Evolutionary conservation across 176 grass and related monocot species (phyloP).

Genomic region (Eleusine indica): DNA sequence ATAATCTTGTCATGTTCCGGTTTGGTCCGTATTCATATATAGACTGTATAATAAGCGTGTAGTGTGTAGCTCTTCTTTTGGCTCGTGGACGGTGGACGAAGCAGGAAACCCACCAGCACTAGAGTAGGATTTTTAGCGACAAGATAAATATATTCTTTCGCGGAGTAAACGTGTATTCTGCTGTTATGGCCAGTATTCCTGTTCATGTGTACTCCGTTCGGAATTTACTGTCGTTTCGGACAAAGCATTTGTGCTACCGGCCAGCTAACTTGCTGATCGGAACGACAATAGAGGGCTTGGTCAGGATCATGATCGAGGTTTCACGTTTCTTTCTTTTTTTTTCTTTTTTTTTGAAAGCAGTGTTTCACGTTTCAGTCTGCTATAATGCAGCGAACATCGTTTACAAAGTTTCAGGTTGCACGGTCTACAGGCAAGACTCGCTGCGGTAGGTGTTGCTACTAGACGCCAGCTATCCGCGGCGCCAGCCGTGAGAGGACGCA

Average conservation of each 20-base stretch:
- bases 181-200: not conserved
- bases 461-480: too few relatives aligned
- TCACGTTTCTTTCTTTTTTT: not conserved
- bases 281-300: not conserved
- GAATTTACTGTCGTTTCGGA: too few relatives aligned
- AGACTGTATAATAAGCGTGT: slow-evolving; percentile 39
- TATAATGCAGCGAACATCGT: too few relatives aligned
- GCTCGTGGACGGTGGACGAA: not conserved
- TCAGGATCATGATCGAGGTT: not conserved
- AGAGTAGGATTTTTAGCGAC: not conserved
- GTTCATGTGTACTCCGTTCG: not conserved
- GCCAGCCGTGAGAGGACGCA: too few relatives aligned
- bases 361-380: not conserved
- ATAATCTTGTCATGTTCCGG: slow-evolving; percentile 14
- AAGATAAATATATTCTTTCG: not conserved
- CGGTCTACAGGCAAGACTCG: too few relatives aligned
- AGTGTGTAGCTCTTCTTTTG: slow-evolving; percentile 19
- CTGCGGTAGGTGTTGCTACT: too few relatives aligned
- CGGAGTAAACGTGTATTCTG: not conserved
- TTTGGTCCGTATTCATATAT: not conserved
- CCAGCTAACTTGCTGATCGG: too few relatives aligned
- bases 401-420: too few relatives aligned
- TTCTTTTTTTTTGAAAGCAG: too few relatives aligned
- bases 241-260: too few relatives aligned
- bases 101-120: not conserved